Conservation (phyloP, 306 rosid species). For the Neltuma alba region DNA sequence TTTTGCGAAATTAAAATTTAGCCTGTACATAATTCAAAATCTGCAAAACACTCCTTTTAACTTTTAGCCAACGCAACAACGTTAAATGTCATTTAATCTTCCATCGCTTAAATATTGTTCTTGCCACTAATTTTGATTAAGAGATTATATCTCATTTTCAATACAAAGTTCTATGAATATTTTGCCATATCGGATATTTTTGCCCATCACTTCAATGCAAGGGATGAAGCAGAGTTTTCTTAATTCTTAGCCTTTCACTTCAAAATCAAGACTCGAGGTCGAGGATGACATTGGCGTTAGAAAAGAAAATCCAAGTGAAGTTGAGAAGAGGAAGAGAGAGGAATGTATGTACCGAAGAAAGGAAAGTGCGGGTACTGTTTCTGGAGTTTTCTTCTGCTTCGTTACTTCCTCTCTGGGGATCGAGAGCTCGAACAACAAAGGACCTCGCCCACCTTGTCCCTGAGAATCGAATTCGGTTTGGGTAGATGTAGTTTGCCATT, state of each 20-base stretch:
- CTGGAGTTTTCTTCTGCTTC: conserved; percentile 36
- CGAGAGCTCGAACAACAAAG: conserved; percentile 49
- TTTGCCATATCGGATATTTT: not conserved
- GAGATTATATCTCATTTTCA: not conserved
- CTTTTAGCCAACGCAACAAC: not conserved
- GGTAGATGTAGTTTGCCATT: conserved; percentile 24
- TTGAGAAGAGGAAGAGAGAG: not conserved
- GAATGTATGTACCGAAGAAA: conserved; percentile 41
- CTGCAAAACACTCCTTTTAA: not conserved
- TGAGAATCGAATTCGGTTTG: conserved; percentile 35
- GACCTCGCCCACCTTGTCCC: conserved; percentile 12
- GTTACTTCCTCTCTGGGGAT: conserved; percentile 39
- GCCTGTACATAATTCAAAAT: not conserved
- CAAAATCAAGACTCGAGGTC: not conserved
- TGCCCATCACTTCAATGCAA: not conserved
- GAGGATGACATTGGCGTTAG: not conserved
- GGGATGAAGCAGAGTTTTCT: not conserved
- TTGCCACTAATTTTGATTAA: not conserved
- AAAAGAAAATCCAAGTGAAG: not conserved
- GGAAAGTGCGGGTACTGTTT: conserved; percentile 16
- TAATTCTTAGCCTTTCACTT: not conserved
- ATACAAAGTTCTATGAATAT: not conserved
- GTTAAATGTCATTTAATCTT: not conserved
- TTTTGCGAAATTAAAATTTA: not conserved
- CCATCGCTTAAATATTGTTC: not conserved